Percentiles rank a stretch among this genome's conserved stretches.
These are phyloP conservation scores for Vitis rupestris DNA, from an alignment of 164 flowering plant genomes.

Conservation along the genomic window DNA sequence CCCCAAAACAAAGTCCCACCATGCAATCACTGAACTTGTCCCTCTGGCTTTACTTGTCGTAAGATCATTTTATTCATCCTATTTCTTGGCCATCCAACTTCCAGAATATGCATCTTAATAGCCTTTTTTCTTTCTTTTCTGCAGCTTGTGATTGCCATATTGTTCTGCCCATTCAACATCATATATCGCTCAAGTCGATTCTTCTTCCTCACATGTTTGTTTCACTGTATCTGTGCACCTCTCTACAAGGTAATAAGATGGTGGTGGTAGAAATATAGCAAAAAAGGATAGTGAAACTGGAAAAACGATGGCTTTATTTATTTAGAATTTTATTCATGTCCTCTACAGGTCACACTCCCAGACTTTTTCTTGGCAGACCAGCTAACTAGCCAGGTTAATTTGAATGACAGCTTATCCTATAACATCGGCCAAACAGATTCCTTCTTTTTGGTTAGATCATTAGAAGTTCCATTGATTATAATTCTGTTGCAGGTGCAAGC, in stretches of 20 bases:
- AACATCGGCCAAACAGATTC: too few species aligned
- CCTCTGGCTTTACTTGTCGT: constrained; percentile 45
- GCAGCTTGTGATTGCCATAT: constrained; percentile 41
- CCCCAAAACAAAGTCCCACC: constrained; percentile 35
- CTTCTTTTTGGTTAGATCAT: background rate
- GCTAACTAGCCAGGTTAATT: constrained; percentile 62
- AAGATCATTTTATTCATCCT: background rate
- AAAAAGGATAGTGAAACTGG: too few species aligned
- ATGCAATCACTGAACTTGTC: constrained; percentile 43
- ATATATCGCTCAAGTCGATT: constrained; percentile 65
- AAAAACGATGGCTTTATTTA: too few species aligned
- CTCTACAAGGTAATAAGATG: constrained; percentile 53
- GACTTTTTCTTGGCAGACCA: constrained; percentile 76
- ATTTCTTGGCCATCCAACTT: background rate
- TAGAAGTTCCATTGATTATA: background rate
- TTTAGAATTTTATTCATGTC: background rate
- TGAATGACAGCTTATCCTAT: too few species aligned
- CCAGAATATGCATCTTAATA: background rate
- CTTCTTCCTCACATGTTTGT: constrained; percentile 47
- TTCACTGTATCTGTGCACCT: constrained; percentile 61
- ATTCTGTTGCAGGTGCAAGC: constrained; percentile 42
- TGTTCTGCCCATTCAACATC: constrained; percentile 61
- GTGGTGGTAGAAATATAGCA: background rate
- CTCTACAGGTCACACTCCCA: constrained; percentile 49
- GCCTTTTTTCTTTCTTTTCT: constrained; percentile 4